A percentile compares a stretch with the other conserved stretches of the same genome.
These are phyloP conservation scores for Aspergillus sclerotialis DNA, from an alignment of 2,329 filamentous ascomycete species.

Conservation along the genomic window DNA sequence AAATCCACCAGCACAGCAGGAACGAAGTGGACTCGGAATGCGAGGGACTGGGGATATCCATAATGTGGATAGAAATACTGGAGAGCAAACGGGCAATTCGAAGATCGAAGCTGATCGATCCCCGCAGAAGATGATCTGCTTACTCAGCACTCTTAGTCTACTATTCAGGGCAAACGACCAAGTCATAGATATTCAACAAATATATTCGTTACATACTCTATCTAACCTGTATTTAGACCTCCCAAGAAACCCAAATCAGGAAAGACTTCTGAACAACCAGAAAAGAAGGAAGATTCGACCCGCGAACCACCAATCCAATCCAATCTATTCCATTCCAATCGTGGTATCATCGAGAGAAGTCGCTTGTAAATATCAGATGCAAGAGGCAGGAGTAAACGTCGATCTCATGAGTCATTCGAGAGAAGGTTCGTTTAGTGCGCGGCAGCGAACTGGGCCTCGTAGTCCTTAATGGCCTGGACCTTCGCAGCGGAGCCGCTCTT, in stretches of 20 bases:
- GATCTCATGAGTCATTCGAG: no score
- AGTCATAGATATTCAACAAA: not conserved
- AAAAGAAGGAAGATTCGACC: constrained; percentile 9
- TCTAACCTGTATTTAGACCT: constrained; percentile 2
- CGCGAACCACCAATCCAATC: no score
- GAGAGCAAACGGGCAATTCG: no score
- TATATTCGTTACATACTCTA: constrained; percentile 2
- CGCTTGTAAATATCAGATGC: no score
- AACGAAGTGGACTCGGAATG: no score
- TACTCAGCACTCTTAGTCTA: constrained; percentile 15
- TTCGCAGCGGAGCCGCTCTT: constrained; percentile 57
- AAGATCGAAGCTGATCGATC: constrained; percentile 31
- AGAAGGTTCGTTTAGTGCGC: constrained; percentile 5
- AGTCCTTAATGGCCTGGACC: constrained; percentile 42
- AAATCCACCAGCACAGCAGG: no score
- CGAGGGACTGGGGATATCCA: no score
- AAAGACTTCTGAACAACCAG: not conserved
- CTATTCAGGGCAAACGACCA: not conserved
- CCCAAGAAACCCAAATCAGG: constrained; percentile 6
- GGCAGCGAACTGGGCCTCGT: constrained; percentile 31
- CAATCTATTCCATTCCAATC: constrained; percentile 11
- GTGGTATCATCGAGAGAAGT: constrained; percentile 22
- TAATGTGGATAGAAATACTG: no score
- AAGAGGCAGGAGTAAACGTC: no score
- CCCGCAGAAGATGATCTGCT: constrained; percentile 21